Evolutionary conservation across 805 yeast species (phyloP).

Genomic region (Teunomyces tritomae): DNA sequence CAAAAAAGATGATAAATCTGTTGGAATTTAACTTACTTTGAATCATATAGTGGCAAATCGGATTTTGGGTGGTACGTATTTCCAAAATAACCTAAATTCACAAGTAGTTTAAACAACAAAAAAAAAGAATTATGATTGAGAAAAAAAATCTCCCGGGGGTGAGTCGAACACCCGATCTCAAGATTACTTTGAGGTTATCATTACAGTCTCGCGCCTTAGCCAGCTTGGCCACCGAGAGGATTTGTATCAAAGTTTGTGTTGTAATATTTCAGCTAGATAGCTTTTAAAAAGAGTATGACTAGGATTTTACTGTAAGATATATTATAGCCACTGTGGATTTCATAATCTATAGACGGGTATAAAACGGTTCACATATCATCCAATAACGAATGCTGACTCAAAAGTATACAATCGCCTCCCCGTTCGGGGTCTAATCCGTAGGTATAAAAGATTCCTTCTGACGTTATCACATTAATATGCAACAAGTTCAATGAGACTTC

Average conservation of each 20-base stretch:
- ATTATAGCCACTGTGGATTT: no score
- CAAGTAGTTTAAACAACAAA: background rate
- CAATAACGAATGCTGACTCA: constrained; percentile 64
- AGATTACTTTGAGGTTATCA: constrained; percentile 31
- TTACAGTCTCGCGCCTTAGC: constrained; percentile 49
- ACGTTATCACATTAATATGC: constrained; percentile 70
- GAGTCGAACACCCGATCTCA: constrained; percentile 49
- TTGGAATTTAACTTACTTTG: constrained; percentile 23
- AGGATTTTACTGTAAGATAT: no score
- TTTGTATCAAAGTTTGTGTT: background rate
- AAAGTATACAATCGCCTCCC: constrained; percentile 88
- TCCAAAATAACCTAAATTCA: background rate
- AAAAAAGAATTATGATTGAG: background rate
- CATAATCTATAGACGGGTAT: no score
- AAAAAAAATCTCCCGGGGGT: constrained; percentile 40
- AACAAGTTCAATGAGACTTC: constrained; percentile 29
- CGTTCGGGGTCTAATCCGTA: constrained; percentile 80
- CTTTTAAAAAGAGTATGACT: no score
- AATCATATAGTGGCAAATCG: background rate
- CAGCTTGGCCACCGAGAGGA: constrained; percentile 47
- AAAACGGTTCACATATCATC: constrained; percentile 14
- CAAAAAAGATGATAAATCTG: constrained; percentile 24
- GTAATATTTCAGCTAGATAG: background rate
- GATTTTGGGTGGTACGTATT: background rate
- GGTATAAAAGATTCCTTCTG: constrained; percentile 76